Base-by-base conservation (phyloP, 331 rosid genomes). In the Telfairia occidentalis region DNA sequence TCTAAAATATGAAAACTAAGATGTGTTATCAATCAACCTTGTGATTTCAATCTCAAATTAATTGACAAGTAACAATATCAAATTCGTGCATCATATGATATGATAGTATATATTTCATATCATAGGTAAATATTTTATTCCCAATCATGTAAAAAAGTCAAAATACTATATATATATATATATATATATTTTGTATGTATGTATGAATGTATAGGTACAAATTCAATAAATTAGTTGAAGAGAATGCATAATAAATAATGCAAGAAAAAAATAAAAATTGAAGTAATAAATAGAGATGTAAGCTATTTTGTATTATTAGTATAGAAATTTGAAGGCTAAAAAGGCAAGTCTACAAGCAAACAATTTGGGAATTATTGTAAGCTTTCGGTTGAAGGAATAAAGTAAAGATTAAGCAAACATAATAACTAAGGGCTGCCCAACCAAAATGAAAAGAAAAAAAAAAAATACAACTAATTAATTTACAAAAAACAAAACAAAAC, bases 321-420 rank as follows among this genome's bases (percentile, higher is more conserved):
- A 71, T 29, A 16, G 18, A 71, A 61, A 16, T 48, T 30, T 71
- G 75, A 71, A 71, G 55, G 43, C 76, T 71, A 71, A 48, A 71
- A 71, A 49, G 76, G 45, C 9, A 49, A 18, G 53, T 42, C 60
- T 70, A 70, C 58, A 7, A 60, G 15, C 34, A 16, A 61, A 57
- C 19, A 12, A 32, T 34, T 67, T 50, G 73, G 26, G 26, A 77
- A 81, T 88, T 74, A 86, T 82, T 71, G 82, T 34, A 57, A 53
- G 54, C 74, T 58, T 83, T 78, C 67, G 78, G 87, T 82, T 75
- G 86, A 71, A 66, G 34, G 74, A 67, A 83, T 80, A 81, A 81
- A 77, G 88, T 88, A 73, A 79, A 75, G 70, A 77, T 76, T 78
- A 78, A 81, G 90, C 83, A 88, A 88, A 84, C 78, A 53, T 80